Percentiles rank a stretch among this genome's conserved stretches.
Conservation (phyloP, 495 filamentous ascomycete species). For the Cercophora scortea region DNA sequence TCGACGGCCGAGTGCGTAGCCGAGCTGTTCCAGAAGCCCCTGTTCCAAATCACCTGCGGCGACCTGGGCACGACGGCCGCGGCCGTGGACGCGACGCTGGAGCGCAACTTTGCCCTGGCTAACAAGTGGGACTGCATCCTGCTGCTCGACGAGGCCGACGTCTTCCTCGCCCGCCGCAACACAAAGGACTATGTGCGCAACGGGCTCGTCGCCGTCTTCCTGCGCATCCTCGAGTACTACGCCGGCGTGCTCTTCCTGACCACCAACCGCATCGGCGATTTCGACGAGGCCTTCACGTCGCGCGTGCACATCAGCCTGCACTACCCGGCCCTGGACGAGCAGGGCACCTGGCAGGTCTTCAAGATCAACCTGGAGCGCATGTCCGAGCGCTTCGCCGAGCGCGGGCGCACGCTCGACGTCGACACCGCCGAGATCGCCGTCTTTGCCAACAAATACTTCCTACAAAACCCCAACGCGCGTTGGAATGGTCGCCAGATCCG, state of each 20-base stretch:
- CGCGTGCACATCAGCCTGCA: slow-evolving; percentile 42
- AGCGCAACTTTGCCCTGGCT: slow-evolving; percentile 27
- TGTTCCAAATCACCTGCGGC: not conserved
- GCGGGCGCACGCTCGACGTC: too few species aligned
- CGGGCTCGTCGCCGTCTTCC: slow-evolving; percentile 26
- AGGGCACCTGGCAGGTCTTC: slow-evolving; percentile 10
- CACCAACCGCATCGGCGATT: slow-evolving; percentile 44
- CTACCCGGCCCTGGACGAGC: slow-evolving; percentile 23
- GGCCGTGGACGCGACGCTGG: slow-evolving; percentile 31
- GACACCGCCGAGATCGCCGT: not conserved
- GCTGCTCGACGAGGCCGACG: slow-evolving; percentile 42
- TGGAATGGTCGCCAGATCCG: not conserved
- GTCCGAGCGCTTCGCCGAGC: not conserved
- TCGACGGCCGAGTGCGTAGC: slow-evolving; percentile 3
- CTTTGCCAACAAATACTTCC: not conserved
- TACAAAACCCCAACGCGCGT: not conserved
- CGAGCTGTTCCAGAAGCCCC: not conserved
- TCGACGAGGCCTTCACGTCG: slow-evolving; percentile 49
- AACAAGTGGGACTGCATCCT: slow-evolving; percentile 38
- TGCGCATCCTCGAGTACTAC: slow-evolving; percentile 53
- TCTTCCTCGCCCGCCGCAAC: slow-evolving; percentile 23
- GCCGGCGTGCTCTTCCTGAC: slow-evolving; percentile 51
- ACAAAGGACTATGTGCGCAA: slow-evolving; percentile 13
- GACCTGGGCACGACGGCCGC: slow-evolving; percentile 4
- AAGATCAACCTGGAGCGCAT: not conserved